Evolutionary conservation across 768 basidiomycete species (phyloP).

Genomic region (Termitomyces sp.): DNA sequence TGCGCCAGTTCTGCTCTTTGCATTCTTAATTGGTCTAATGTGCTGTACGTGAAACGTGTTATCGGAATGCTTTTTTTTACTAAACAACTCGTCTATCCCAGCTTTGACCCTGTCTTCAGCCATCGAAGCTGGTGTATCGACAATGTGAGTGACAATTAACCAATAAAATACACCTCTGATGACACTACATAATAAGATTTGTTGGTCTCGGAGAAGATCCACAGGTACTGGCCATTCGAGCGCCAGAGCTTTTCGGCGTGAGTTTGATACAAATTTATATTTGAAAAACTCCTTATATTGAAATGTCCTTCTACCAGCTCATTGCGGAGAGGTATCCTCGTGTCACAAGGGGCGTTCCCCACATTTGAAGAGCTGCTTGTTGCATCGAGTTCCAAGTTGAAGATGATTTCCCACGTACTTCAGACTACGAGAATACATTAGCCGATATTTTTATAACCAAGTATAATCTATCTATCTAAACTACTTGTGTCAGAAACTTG

Average conservation of each 20-base stretch:
- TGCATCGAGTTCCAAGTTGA: background rate
- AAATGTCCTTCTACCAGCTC: slow-evolving; percentile 31
- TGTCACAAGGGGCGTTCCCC: slow-evolving; percentile 56
- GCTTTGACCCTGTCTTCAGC: slow-evolving; percentile 67
- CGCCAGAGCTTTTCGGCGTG: slow-evolving; percentile 66
- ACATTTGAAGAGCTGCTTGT: background rate
- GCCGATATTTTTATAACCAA: background rate
- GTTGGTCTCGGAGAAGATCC: slow-evolving; percentile 86
- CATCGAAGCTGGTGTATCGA: slow-evolving; percentile 84
- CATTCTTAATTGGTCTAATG: slow-evolving; percentile 74
- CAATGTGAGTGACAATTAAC: slow-evolving; percentile 48
- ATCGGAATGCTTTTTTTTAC: background rate
- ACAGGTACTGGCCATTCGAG: slow-evolving; percentile 65
- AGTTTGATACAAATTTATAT: slow-evolving; percentile 16
- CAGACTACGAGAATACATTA: background rate
- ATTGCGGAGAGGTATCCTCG: slow-evolving; percentile 65
- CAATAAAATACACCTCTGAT: background rate
- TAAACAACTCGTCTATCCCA: slow-evolving; percentile 18
- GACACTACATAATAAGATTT: slow-evolving; percentile 40
- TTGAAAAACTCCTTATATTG: slow-evolving; percentile 2
- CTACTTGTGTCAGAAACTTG: too few relatives aligned
- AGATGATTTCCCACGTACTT: background rate
- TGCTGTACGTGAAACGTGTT: slow-evolving; percentile 46
- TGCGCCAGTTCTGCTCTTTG: slow-evolving; percentile 69
- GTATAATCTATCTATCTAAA: background rate